These are phyloP conservation scores for Stephania cephalantha DNA, from an alignment of 164 flowering plant genomes.

Conservation along the genomic window DNA sequence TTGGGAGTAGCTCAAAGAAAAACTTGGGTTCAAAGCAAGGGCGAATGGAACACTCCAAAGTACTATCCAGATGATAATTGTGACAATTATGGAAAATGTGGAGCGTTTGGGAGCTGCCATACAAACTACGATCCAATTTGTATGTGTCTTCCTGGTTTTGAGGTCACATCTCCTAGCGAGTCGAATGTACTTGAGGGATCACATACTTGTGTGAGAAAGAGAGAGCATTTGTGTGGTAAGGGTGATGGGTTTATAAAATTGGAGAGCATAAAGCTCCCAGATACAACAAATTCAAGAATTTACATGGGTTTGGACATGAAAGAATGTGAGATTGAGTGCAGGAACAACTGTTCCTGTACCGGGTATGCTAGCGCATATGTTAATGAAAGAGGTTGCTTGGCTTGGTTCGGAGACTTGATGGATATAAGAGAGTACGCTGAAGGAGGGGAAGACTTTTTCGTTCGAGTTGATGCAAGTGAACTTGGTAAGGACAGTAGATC, in stretches of 20 bases:
- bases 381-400: background rate
- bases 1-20: background rate
- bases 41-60: background rate
- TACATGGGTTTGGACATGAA: background rate
- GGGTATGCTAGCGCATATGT: constrained; percentile 5
- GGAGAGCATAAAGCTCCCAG: constrained; percentile 11
- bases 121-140: constrained; percentile 1
- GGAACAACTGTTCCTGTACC: constrained; percentile 6
- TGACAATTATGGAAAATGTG: constrained; percentile 6
- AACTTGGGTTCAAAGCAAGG: constrained; percentile 3
- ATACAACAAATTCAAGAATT: background rate
- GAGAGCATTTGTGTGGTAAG: constrained; percentile 5
- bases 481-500: background rate
- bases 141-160: constrained; percentile 12
- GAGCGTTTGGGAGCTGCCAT: constrained; percentile 1
- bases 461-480: background rate
- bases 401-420: constrained; percentile 5
- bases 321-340: constrained; percentile 1
- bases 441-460: constrained; percentile 5
- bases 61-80: background rate
- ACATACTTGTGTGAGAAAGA: constrained; percentile 11
- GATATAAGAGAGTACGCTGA: constrained; percentile 4
- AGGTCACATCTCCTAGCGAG: background rate
- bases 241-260: constrained; percentile 10
- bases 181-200: constrained; percentile 11